Conservation (phyloP, 2,329 filamentous ascomycete genomes). For the Graphilbum fragrans region DNA sequence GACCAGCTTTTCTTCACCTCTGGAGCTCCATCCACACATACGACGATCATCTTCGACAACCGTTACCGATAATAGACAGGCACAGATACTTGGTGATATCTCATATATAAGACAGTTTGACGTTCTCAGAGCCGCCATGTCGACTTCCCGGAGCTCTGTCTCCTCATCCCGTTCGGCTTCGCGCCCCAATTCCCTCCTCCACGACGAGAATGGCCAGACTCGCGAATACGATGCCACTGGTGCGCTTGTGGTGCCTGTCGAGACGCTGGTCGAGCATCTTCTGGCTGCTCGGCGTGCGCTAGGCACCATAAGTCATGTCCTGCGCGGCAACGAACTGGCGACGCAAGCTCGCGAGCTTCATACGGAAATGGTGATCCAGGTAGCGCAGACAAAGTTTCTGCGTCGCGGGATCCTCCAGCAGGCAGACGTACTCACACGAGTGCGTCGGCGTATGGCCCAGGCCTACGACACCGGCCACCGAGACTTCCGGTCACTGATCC, state of each 20-base stretch:
- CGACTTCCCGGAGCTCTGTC: background rate
- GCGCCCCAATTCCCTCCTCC: constrained; percentile 1
- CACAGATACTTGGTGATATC: too few relatives aligned
- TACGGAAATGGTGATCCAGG: constrained; percentile 66
- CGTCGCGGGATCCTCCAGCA: constrained; percentile 48
- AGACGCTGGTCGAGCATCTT: constrained; percentile 72
- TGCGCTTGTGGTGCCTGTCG: constrained; percentile 40
- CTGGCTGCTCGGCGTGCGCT: constrained; percentile 80
- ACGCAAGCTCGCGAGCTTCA: constrained; percentile 62
- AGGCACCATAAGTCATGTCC: constrained; percentile 69
- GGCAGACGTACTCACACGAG: constrained; percentile 34
- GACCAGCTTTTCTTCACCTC: too few relatives aligned
- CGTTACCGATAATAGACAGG: too few relatives aligned
- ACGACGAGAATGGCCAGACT: background rate
- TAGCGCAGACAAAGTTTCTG: constrained; percentile 57
- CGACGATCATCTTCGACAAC: too few relatives aligned
- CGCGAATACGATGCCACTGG: constrained; percentile 20
- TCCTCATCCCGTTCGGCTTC: constrained; percentile 4
- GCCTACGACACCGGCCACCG: constrained; percentile 46
- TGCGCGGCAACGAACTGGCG: constrained; percentile 78
- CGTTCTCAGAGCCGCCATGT: background rate
- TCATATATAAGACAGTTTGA: too few relatives aligned
- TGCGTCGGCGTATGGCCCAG: constrained; percentile 37
- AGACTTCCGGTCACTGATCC: constrained; percentile 50
- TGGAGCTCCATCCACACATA: too few relatives aligned